Base-by-base conservation (phyloP, 2,329 filamentous ascomycete species). In the Rutstroemia sp. region DNA sequence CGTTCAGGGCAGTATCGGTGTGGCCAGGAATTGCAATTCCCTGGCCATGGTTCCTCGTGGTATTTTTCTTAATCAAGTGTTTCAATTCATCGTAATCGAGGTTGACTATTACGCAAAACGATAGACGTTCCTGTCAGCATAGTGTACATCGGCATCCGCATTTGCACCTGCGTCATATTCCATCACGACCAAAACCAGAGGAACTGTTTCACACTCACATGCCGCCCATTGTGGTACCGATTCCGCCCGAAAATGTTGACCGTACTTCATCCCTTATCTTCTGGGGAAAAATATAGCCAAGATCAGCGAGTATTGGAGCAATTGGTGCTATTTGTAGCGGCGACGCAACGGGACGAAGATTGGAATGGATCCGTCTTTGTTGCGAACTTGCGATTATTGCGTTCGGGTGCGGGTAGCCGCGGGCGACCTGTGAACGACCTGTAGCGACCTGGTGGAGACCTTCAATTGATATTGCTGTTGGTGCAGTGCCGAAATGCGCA, bases 71-170 rank as follows among this genome's bases (percentile, higher is more conserved):
- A 76, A 95, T 92, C 66, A 89, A 79, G 70, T 88, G 80, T 72
- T 95, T 95, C 61, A 95, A 80, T 49, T 88, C 87, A 70, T 92
- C 89, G 76, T 95, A 95, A 71, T 94, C 89, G 72, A 95, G 83
- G 72, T 95, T 94, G 70, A 92, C 86, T 89, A 30, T 27, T 21
- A 69, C 61, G 58, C 25, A 57, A 34, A 41, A 38, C 17, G 25
- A 49, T 34, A 59, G 54, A 30, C 27, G 17, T 14, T 41, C 27
- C 9, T 53, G 51, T 58, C 48, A 57, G 56, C 44, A 9, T 9
- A 34, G 9, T 34, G 12, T 34, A 34, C 4, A 9, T 34, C 12
- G 4, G 30, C 9, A 12, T 34, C 30, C 8, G 16, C 17, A 34
- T 16, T 34, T 49, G n/a, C 25, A 49, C 38, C 42, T 57, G 54